phyloP scores from a whole-genome alignment of 768 basidiomycete genomes.

The Collybiopsis confluens region DNA sequence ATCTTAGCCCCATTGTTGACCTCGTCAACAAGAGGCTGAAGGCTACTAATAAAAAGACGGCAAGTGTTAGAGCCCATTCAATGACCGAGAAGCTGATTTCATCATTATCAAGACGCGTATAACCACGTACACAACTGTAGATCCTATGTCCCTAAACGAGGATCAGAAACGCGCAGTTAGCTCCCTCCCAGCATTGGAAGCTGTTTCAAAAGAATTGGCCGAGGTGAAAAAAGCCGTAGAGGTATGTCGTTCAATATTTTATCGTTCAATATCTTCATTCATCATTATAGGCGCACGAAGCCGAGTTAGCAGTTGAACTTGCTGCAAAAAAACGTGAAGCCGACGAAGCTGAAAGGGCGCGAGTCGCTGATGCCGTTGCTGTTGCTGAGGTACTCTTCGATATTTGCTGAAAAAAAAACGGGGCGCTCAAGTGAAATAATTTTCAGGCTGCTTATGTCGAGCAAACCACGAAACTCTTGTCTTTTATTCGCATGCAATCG shows the following conservation, averaged over 20 bases:
- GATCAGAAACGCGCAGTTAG: slow-evolving; percentile 78
- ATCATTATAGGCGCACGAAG: slow-evolving; percentile 51
- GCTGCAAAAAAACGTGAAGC: slow-evolving; percentile 50
- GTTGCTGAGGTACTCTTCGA: slow-evolving; percentile 64
- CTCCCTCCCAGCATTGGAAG: slow-evolving; percentile 73
- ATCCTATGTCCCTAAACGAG: slow-evolving; percentile 74
- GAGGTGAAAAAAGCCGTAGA: slow-evolving; percentile 84
- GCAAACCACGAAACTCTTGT: slow-evolving; percentile 48
- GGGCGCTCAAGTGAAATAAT: too few relatives aligned
- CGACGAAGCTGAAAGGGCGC: slow-evolving; percentile 52
- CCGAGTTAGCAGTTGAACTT: slow-evolving; percentile 54
- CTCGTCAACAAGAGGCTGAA: slow-evolving; percentile 78
- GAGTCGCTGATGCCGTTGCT: slow-evolving; percentile 51
- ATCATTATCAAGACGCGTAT: slow-evolving; percentile 56
- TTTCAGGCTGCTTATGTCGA: slow-evolving; percentile 19
- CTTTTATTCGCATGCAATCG: slow-evolving; percentile 56
- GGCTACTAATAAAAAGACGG: slow-evolving; percentile 79
- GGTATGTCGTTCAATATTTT: slow-evolving; percentile 36
- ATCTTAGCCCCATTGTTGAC: slow-evolving; percentile 70
- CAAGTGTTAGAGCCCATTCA: slow-evolving; percentile 36
- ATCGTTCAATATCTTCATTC: neutral
- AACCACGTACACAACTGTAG: slow-evolving; percentile 63
- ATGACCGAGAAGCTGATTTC: neutral
- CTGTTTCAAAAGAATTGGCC: slow-evolving; percentile 73
- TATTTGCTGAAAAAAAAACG: too few relatives aligned